Evolutionary conservation across 139 green algal genomes (phyloP).

Genomic region (Chara braunii): DNA sequence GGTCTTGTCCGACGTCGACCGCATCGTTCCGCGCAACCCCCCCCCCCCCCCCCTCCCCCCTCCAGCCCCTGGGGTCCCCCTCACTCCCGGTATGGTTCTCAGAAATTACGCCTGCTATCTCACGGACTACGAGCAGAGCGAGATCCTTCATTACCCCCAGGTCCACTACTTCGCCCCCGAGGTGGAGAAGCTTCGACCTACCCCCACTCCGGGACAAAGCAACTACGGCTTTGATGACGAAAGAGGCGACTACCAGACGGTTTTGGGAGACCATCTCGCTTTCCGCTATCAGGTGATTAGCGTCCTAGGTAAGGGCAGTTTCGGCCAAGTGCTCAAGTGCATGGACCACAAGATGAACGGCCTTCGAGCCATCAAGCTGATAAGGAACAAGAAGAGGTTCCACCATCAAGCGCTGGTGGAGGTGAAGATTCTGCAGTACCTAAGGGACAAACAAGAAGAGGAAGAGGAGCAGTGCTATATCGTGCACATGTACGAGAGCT

Average conservation of each 20-base stretch:
- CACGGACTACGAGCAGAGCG: slow-evolving; percentile 67
- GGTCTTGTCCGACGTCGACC: too few species aligned
- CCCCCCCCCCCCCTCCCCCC: too few species aligned
- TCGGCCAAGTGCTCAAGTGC: slow-evolving; percentile 76
- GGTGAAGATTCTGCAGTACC: slow-evolving; percentile 65
- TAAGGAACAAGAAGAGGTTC: slow-evolving; percentile 84
- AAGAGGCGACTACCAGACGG: slow-evolving; percentile 59
- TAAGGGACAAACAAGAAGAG: slow-evolving; percentile 31
- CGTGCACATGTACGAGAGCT: slow-evolving; percentile 64
- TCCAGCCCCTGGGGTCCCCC: too few species aligned
- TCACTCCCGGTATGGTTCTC: too few species aligned
- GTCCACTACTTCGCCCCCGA: slow-evolving; percentile 61
- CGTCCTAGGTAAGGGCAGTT: slow-evolving; percentile 67
- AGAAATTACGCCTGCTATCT: slow-evolving; percentile 31
- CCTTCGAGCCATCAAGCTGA: slow-evolving; percentile 70
- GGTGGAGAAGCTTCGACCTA: slow-evolving; percentile 51
- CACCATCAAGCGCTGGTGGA: slow-evolving; percentile 72
- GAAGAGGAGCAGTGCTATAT: slow-evolving; percentile 25
- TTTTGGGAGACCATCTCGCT: slow-evolving; percentile 64
- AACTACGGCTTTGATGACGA: slow-evolving; percentile 77
- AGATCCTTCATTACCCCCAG: slow-evolving; percentile 67
- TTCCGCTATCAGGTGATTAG: slow-evolving; percentile 62
- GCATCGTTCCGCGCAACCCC: too few species aligned
- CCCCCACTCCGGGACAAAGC: slow-evolving; percentile 34
- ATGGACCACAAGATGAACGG: slow-evolving; percentile 68